Evolutionary conservation across 2,329 filamentous ascomycete genomes (phyloP).

Genomic region (Beauveria sp.): DNA sequence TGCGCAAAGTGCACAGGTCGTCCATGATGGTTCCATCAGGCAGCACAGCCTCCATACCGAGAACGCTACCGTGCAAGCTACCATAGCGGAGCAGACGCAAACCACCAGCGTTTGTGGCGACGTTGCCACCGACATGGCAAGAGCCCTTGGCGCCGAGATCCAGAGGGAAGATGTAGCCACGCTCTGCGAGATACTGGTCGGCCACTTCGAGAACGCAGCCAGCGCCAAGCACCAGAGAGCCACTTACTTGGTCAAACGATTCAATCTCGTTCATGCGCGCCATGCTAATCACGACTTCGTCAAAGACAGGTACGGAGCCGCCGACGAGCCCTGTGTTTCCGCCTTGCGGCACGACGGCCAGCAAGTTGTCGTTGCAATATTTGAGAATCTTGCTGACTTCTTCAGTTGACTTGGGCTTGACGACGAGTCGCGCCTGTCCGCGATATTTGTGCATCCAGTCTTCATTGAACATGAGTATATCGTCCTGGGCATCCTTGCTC

Average conservation of each 20-base stretch:
- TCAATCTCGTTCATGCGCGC: constrained; percentile 84
- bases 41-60: constrained; percentile 88
- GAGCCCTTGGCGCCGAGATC: constrained; percentile 97
- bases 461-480: constrained; percentile 86
- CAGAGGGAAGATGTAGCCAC: constrained; percentile 83
- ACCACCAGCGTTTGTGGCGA: constrained; percentile 92
- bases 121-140: constrained; percentile 92
- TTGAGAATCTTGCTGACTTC: constrained; percentile 85
- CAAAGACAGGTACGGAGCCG: constrained; percentile 92
- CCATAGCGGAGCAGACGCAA: constrained; percentile 86
- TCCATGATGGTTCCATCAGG: constrained; percentile 89
- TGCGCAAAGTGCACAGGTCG: constrained; percentile 78
- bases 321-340: constrained; percentile 95
- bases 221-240: constrained; percentile 81
- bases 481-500: constrained; percentile 59
- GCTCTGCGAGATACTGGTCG: constrained; percentile 77
- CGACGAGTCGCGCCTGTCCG: constrained; percentile 77
- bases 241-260: constrained; percentile 88
- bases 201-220: constrained; percentile 85
- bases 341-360: constrained; percentile 94
- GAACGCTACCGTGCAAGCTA: constrained; percentile 84
- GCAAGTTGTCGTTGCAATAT: constrained; percentile 88
- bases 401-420: constrained; percentile 77
- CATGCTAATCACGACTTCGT: constrained; percentile 93
- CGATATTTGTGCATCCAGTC: constrained; percentile 99